These are phyloP conservation scores for Orbilia ellipsospora DNA, from an alignment of 2,329 filamentous ascomycete genomes.

Conservation along the genomic window DNA sequence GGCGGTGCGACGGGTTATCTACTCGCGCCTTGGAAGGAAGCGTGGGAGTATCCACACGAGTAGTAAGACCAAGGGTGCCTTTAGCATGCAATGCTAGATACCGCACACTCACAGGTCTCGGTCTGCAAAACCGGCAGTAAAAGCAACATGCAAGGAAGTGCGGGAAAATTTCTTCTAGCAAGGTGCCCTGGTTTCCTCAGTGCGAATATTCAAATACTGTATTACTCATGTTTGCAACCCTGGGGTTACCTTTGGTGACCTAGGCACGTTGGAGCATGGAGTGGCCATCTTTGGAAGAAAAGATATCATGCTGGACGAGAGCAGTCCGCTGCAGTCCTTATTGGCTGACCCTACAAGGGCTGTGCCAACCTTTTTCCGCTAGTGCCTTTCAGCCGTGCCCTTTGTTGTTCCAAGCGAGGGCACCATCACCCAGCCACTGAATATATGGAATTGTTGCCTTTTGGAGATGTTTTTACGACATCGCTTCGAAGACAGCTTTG, in stretches of 20 bases:
- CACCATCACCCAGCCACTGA: conserved; percentile 48
- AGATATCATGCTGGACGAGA: conserved; percentile 37
- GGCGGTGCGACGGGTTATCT: conserved; percentile 55
- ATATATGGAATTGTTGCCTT: conserved; percentile 40
- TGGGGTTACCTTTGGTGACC: conserved; percentile 50
- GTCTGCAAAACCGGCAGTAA: conserved; percentile 45
- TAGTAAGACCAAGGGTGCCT: conserved; percentile 43
- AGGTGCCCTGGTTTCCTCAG: conserved; percentile 44
- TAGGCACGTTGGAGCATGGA: conserved; percentile 46
- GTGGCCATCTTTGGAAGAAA: conserved; percentile 41
- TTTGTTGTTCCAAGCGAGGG: conserved; percentile 39
- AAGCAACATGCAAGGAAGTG: conserved; percentile 54
- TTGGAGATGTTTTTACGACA: conserved; percentile 11
- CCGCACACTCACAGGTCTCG: conserved; percentile 23
- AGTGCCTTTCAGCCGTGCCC: conserved; percentile 53
- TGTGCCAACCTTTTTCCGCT: conserved; percentile 52
- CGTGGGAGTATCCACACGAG: conserved; percentile 34
- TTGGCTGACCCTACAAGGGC: conserved; percentile 49
- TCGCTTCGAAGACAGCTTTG: conserved; percentile 28
- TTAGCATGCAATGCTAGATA: conserved; percentile 48
- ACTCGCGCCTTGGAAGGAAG: conserved; percentile 25
- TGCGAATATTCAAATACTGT: conserved; percentile 53
- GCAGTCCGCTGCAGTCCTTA: conserved; percentile 46
- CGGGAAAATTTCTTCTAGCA: conserved; percentile 52
- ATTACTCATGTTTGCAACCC: conserved; percentile 55